phyloP scores from a whole-genome alignment of 352 stramenopile species.

The Globisporangium ultimum region DNA sequence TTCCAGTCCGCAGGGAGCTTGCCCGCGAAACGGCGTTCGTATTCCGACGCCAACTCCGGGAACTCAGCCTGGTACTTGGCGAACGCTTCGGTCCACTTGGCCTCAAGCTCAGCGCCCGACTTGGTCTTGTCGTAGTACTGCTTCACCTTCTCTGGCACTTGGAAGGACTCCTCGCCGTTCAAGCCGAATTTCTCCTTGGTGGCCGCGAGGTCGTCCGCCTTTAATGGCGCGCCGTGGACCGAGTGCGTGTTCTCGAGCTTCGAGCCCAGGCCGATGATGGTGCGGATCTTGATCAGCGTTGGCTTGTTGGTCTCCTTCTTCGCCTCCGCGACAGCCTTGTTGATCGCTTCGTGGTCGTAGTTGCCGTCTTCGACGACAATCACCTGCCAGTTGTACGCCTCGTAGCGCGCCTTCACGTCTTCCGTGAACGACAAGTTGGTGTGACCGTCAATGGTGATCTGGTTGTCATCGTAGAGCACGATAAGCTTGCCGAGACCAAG shows the following conservation, averaged over 20 bases:
- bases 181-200: slow-evolving; percentile 93
- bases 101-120: slow-evolving; percentile 65
- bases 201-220: slow-evolving; percentile 89
- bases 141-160: slow-evolving; percentile 92
- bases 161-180: slow-evolving; percentile 91
- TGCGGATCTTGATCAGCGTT: slow-evolving; percentile 98
- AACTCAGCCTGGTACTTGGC: slow-evolving; percentile 86
- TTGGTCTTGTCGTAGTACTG: slow-evolving; percentile 87
- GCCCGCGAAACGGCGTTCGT: slow-evolving; percentile 91
- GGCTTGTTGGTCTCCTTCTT: slow-evolving; percentile 95
- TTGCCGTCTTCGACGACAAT: slow-evolving; percentile 94
- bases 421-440: slow-evolving; percentile 98
- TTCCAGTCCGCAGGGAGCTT: slow-evolving; percentile 92
- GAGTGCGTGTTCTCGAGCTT: slow-evolving; percentile 91
- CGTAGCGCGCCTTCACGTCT: slow-evolving; percentile 97
- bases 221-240: slow-evolving; percentile 97
- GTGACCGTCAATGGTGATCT: slow-evolving; percentile 98
- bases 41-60: slow-evolving; percentile 93
- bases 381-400: slow-evolving; percentile 98
- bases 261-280: slow-evolving; percentile 95
- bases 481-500: slow-evolving; percentile 98
- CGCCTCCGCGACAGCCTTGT: slow-evolving; percentile 91
- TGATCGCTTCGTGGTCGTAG: slow-evolving; percentile 90
- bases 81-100: slow-evolving; percentile 92
- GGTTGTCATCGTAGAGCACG: slow-evolving; percentile 99